These are phyloP conservation scores for Acanthochlamys bracteata DNA, from an alignment of 106 monocot species.

Conservation along the genomic window DNA sequence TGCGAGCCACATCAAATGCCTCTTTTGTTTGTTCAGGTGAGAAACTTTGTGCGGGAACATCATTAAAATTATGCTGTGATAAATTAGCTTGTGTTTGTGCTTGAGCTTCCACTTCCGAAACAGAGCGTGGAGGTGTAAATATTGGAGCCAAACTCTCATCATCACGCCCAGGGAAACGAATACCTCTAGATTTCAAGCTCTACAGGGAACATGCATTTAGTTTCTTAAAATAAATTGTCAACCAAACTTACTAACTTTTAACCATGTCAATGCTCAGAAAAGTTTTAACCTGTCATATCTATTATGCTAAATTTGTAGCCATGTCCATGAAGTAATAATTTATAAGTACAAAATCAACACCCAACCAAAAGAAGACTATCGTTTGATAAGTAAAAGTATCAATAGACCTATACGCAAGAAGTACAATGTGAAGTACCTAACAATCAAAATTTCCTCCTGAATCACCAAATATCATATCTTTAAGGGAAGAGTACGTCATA, in stretches of 20 bases:
- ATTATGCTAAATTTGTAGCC: too few species aligned
- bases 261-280: neutral
- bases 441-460: too few species aligned
- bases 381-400: too few species aligned
- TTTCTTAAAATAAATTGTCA: neutral
- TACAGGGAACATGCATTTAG: conserved; percentile 17
- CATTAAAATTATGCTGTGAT: conserved; percentile 20
- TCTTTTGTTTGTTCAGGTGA: conserved; percentile 78
- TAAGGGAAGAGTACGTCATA: too few species aligned
- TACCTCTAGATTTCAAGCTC: conserved; percentile 95
- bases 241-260: neutral
- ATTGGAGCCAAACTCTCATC: conserved; percentile 91
- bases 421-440: too few species aligned
- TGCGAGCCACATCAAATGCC: conserved; percentile 82
- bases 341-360: too few species aligned
- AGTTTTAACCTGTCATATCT: too few species aligned
- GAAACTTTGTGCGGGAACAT: conserved; percentile 34
- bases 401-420: too few species aligned
- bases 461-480: too few species aligned
- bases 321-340: too few species aligned
- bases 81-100: conserved; percentile 28
- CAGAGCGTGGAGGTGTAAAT: conserved; percentile 82
- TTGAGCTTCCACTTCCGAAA: conserved; percentile 44
- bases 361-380: too few species aligned
- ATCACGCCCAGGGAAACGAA: conserved; percentile 87